Evolutionary conservation across 805 yeast genomes (phyloP).

Genomic region (Kazachstania kunashirensis): DNA sequence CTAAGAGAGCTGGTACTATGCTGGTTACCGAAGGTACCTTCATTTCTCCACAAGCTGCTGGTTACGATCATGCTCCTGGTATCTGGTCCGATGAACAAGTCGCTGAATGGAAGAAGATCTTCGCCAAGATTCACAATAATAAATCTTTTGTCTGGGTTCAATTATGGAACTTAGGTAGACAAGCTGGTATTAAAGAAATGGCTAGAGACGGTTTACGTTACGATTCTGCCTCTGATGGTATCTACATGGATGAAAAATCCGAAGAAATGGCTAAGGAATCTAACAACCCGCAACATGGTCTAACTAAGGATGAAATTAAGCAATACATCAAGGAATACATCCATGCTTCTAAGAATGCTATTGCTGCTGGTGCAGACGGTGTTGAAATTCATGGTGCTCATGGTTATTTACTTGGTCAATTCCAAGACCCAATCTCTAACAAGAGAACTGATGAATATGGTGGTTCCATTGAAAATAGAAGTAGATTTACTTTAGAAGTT

Average conservation of each 20-base stretch:
- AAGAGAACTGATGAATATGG: conserved; percentile 44
- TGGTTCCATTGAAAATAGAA: conserved; percentile 41
- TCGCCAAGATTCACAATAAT: conserved; percentile 40
- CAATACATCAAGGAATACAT: conserved; percentile 34
- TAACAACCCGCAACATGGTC: conserved; percentile 25
- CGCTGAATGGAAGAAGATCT: conserved; percentile 39
- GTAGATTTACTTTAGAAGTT: conserved; percentile 37
- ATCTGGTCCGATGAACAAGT: conserved; percentile 38
- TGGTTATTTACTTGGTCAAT: conserved; percentile 50
- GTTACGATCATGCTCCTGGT: conserved; percentile 38
- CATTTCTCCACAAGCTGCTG: conserved; percentile 33
- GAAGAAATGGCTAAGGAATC: conserved; percentile 27
- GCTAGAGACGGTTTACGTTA: conserved; percentile 31
- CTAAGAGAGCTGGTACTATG: conserved; percentile 48
- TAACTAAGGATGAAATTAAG: conserved; percentile 30
- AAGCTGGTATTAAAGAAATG: conserved; percentile 31
- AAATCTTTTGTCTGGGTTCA: conserved; percentile 38
- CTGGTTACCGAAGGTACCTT: conserved; percentile 49
- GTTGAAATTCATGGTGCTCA: conserved; percentile 63
- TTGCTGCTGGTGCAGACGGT: conserved; percentile 40
- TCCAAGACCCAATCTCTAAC: conserved; percentile 38
- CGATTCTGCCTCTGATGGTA: conserved; percentile 33
- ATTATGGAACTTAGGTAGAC: conserved; percentile 41
- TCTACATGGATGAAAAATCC: conserved; percentile 27
- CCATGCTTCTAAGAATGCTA: conserved; percentile 34